Conservation (phyloP, 2,329 filamentous ascomycete genomes). For the Aspergillus pseudoterreus region DNA sequence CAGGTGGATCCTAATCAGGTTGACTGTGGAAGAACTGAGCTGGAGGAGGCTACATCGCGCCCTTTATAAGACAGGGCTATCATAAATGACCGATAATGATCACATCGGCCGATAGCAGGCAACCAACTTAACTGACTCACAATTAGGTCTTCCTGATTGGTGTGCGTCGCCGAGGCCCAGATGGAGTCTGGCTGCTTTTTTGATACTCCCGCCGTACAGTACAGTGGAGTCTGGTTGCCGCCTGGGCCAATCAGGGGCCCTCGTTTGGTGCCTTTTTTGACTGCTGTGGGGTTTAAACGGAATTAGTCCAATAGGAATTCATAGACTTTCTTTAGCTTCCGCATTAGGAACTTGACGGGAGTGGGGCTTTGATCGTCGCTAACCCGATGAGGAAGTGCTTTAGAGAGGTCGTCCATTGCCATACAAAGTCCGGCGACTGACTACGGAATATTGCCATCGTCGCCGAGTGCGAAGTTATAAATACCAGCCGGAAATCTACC, state of each 20-base stretch:
- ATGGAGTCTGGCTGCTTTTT: too few species aligned
- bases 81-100: neutral
- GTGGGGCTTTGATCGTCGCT: constrained; percentile 14
- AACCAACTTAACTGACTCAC: neutral
- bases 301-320: neutral
- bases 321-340: constrained; percentile 8
- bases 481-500: neutral
- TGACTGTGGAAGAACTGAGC: too few species aligned
- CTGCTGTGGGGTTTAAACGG: neutral
- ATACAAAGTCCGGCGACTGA: neutral
- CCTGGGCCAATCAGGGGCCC: neutral
- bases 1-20: neutral
- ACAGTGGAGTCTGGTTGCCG: neutral
- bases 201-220: too few species aligned
- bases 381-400: neutral
- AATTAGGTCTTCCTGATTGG: constrained; percentile 5
- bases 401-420: neutral
- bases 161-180: constrained; percentile 2
- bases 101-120: neutral
- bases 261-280: neutral
- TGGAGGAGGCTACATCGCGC: too few species aligned
- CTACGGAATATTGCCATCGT: neutral
- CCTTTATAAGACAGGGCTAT: too few species aligned
- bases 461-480: neutral
- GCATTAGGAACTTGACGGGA: constrained; percentile 22